A percentile compares a stretch with the other conserved stretches of the same genome.
Evolutionary conservation across 2,329 filamentous ascomycete genomes (phyloP).

Genomic region (Nothopassalora personata): DNA sequence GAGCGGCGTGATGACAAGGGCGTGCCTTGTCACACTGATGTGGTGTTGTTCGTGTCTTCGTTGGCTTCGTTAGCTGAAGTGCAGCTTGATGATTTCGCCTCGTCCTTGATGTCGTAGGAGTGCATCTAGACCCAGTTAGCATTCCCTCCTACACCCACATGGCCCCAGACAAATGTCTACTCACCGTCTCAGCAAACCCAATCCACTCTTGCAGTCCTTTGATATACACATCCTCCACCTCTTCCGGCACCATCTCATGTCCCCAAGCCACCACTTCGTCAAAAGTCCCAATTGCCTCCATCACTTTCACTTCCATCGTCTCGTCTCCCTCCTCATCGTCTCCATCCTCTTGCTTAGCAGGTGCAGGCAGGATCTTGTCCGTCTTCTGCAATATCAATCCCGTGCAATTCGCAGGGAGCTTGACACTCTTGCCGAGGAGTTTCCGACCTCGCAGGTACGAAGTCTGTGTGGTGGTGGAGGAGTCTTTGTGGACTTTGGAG

Average conservation of each 20-base stretch:
- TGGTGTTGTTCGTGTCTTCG: neutral
- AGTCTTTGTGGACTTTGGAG: slow-evolving; percentile 8
- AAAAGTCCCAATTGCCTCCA: slow-evolving; percentile 64
- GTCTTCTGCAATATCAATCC: slow-evolving; percentile 32
- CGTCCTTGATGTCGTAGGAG: neutral
- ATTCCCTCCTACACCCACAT: neutral
- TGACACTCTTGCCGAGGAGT: slow-evolving; percentile 61
- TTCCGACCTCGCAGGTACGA: slow-evolving; percentile 77
- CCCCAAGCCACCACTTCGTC: slow-evolving; percentile 77
- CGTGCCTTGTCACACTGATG: neutral
- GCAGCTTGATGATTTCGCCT: slow-evolving; percentile 3
- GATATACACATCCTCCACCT: slow-evolving; percentile 62
- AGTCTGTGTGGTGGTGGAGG: slow-evolving; percentile 28
- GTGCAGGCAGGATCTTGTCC: slow-evolving; percentile 14
- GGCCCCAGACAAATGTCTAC: slow-evolving; percentile 21
- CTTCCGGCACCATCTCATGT: slow-evolving; percentile 63
- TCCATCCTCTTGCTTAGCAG: slow-evolving; percentile 28
- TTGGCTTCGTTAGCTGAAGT: neutral
- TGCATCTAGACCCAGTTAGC: slow-evolving; percentile 12
- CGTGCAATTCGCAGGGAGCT: slow-evolving; percentile 65
- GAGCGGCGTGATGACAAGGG: neutral
- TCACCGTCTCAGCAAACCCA: slow-evolving; percentile 62
- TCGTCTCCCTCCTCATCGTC: slow-evolving; percentile 42
- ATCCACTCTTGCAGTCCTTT: slow-evolving; percentile 79
- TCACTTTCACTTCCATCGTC: slow-evolving; percentile 48